Evolutionary conservation across 2,329 filamentous ascomycete species (phyloP), one percentile per base, ranked within the genome.

Genomic region (Aspergillus quadrilineatus): DNA sequence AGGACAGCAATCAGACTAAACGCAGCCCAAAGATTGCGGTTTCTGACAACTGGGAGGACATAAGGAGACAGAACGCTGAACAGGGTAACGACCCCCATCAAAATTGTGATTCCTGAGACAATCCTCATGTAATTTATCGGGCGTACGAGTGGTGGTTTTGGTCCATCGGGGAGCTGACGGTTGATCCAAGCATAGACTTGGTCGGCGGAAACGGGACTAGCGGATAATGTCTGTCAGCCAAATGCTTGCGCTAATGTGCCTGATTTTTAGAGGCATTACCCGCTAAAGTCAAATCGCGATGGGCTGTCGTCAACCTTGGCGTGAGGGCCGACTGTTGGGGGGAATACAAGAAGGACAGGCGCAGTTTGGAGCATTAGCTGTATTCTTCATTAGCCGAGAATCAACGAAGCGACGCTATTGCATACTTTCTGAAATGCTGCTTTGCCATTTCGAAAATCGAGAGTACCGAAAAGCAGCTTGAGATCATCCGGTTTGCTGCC

Each of bases 311-410:
- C 85, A 45, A 84, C 69, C 63, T 85, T 88, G 50, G 93, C 92
- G 73, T 91, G 84, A 28, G 90, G 88, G 15, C 94, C 94, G 55
- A 82, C 77, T 4, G 92, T 97, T 26, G 94, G 91, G 60, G 85
- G 90, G 80, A 94, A 97, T 63, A 96, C 79, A 44, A 97, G 79
- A 43, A 99, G 82, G 39, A 97, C 88, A 1, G 94, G 94, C 6
- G 94, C 94, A 46, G 93, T 97, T 86, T 96, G 90, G 42, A 99
- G 86, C 75, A 89, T 87, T 65, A 97, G 84, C 93, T 97, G 65
- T 63, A 56, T 41, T 37, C 37, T 28, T 12, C 26, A 52, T 63
- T 60, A 61, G 64, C 53, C n/a, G 29, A n/a, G 34, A 17, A 17
- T 4, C 14, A 12, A 15, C 14, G 7, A 28, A 42, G 22, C n/a